Evolutionary conservation across 2,329 filamentous ascomycete genomes (phyloP).

Genomic region (Trichoderma oligosporum): DNA sequence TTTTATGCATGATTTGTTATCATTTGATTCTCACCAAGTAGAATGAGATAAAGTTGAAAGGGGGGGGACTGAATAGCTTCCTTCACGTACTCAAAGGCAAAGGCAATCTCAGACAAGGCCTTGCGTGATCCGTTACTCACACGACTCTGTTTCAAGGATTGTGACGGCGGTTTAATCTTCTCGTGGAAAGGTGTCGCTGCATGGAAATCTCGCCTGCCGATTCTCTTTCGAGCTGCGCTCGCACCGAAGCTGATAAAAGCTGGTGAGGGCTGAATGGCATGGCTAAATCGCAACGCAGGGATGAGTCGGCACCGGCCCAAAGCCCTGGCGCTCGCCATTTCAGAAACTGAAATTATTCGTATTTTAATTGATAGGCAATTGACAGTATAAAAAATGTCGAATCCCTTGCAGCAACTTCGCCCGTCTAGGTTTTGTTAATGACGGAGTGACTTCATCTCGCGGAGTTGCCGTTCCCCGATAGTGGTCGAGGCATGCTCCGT

Average conservation of each 20-base stretch:
- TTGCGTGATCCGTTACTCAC: slow-evolving; percentile 24
- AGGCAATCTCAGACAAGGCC: slow-evolving; percentile 34
- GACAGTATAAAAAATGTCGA: neutral
- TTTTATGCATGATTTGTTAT: neutral
- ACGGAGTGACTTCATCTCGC: neutral
- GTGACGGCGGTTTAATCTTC: neutral
- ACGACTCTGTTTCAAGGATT: neutral
- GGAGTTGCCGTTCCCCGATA: slow-evolving; percentile 6
- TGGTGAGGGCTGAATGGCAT: neutral
- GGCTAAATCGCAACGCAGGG: neutral
- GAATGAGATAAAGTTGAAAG: neutral
- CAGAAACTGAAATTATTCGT: neutral
- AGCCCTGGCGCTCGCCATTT: slow-evolving; percentile 2
- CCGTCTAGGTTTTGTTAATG: neutral
- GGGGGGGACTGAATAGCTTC: neutral
- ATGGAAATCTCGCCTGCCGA: neutral
- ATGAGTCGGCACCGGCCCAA: slow-evolving; percentile 13
- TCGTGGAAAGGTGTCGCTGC: neutral
- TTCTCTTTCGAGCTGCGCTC: neutral
- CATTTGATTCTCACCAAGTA: neutral
- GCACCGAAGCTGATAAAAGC: neutral
- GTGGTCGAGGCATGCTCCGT: slow-evolving; percentile 5
- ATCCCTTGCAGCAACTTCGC: neutral
- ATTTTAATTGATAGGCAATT: neutral
- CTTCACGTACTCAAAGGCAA: slow-evolving; percentile 38